phyloP scores from a whole-genome alignment of 768 basidiomycete species.

The Pisolithus albus region DNA sequence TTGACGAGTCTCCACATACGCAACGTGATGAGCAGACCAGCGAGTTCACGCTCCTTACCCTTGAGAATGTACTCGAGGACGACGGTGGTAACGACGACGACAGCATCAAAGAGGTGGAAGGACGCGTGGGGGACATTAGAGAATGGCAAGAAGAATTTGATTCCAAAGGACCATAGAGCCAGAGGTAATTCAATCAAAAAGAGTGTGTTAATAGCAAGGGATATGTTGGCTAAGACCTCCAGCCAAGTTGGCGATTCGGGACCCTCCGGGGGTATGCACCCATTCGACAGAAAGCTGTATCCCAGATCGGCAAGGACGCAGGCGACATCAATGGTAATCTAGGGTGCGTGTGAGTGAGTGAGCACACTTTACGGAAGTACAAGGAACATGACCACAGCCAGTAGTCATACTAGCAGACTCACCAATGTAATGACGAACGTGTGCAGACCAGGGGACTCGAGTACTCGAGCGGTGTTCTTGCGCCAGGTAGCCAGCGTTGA shows the following conservation, averaged over 20 bases:
- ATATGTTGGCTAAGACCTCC: constrained; percentile 52
- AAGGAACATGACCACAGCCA: constrained; percentile 13
- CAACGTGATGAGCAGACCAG: constrained; percentile 60
- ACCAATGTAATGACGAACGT: constrained; percentile 53
- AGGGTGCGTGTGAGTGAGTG: no score
- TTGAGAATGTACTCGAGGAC: constrained; percentile 61
- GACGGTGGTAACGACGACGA: constrained; percentile 68
- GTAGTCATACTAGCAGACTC: no score
- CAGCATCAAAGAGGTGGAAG: constrained; percentile 70
- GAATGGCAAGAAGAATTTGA: constrained; percentile 56
- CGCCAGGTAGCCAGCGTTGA: constrained; percentile 17
- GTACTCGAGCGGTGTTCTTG: constrained; percentile 35
- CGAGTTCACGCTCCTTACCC: constrained; percentile 66
- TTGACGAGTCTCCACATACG: constrained; percentile 81
- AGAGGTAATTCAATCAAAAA: constrained; percentile 77
- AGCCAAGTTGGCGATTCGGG: constrained; percentile 55
- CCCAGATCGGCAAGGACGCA: constrained; percentile 70
- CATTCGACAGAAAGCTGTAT: constrained; percentile 55
- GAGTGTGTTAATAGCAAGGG: constrained; percentile 59
- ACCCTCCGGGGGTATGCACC: constrained; percentile 38
- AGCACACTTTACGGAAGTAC: constrained; percentile 9
- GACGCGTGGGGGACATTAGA: constrained; percentile 45
- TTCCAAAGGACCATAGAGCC: constrained; percentile 59
- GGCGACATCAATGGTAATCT: constrained; percentile 57
- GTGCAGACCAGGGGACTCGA: constrained; percentile 52